phyloP scores from a whole-genome alignment of 139 green algal genomes.

The Zygnema cylindricum region DNA sequence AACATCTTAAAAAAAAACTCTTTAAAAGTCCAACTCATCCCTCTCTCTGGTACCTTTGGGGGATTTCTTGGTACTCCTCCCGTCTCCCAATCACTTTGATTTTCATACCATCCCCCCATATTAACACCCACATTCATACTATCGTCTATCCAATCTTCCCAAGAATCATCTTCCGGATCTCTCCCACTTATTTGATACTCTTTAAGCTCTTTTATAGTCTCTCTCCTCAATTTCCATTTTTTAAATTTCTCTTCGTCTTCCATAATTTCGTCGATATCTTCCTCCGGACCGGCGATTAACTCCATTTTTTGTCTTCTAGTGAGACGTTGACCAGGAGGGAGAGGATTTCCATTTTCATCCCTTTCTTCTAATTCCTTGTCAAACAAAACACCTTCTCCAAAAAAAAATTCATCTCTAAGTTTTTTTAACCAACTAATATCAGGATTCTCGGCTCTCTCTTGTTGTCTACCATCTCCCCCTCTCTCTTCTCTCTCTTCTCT shows the following conservation, averaged over 20 bases:
- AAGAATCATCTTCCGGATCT: slow-evolving; percentile 17
- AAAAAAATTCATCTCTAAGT: background rate
- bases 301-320: background rate
- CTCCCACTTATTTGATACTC: slow-evolving; percentile 11
- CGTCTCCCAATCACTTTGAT: slow-evolving; percentile 40
- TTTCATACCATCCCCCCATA: slow-evolving; percentile 43
- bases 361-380: background rate
- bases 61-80: slow-evolving; percentile 35
- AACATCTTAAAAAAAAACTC: slow-evolving; percentile 50
- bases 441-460: too few species aligned
- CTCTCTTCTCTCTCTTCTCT: background rate
- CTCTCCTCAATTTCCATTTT: background rate
- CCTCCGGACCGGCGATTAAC: slow-evolving; percentile 8
- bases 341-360: background rate
- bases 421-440: background rate
- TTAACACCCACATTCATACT: background rate
- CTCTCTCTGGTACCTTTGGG: slow-evolving; percentile 39
- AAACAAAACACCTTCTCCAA: background rate
- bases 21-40: slow-evolving; percentile 52
- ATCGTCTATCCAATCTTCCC: slow-evolving; percentile 52
- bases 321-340: background rate
- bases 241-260: slow-evolving; percentile 30
- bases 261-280: slow-evolving; percentile 36
- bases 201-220: slow-evolving; percentile 1
- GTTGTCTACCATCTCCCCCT: background rate